Conservation (phyloP, 148 eudicot genomes). For the Vaccinium myrtillus region DNA sequence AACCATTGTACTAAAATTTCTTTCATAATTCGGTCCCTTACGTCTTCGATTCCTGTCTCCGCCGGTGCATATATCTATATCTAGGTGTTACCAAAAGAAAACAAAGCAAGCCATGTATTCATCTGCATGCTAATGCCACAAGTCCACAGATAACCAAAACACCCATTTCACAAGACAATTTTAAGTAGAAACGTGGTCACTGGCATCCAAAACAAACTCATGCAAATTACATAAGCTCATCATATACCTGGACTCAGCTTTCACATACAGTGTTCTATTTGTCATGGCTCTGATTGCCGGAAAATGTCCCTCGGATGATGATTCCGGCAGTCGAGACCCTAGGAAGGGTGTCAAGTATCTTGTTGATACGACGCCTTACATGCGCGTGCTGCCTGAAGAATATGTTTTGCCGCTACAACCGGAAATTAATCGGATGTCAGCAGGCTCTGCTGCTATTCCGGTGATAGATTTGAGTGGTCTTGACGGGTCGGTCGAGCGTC, state of each 20-base stretch:
- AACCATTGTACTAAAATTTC: no score
- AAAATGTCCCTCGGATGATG: not conserved
- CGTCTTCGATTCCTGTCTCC: no score
- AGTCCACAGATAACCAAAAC: not conserved
- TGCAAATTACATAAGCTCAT: not conserved
- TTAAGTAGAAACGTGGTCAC: not conserved
- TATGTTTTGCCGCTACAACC: not conserved
- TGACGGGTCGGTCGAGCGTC: not conserved
- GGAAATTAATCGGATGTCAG: not conserved
- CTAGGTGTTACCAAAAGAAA: not conserved
- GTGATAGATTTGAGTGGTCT: conserved; percentile 27
- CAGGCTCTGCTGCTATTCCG: conserved; percentile 3
- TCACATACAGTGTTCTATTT: not conserved
- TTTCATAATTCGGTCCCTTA: no score
- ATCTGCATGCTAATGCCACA: conserved; percentile 4
- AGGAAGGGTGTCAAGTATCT: conserved; percentile 11
- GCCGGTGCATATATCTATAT: no score
- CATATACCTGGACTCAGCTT: not conserved
- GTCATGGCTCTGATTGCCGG: not conserved
- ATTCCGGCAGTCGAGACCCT: not conserved
- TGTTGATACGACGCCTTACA: not conserved
- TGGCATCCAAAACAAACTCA: not conserved
- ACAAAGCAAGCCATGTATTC: not conserved
- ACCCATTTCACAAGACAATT: not conserved
- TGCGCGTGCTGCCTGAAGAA: not conserved